A percentile compares a stretch with the other conserved stretches of the same genome.
Conservation (phyloP, 345 rosid species). For the Gossypium thurberi region DNA sequence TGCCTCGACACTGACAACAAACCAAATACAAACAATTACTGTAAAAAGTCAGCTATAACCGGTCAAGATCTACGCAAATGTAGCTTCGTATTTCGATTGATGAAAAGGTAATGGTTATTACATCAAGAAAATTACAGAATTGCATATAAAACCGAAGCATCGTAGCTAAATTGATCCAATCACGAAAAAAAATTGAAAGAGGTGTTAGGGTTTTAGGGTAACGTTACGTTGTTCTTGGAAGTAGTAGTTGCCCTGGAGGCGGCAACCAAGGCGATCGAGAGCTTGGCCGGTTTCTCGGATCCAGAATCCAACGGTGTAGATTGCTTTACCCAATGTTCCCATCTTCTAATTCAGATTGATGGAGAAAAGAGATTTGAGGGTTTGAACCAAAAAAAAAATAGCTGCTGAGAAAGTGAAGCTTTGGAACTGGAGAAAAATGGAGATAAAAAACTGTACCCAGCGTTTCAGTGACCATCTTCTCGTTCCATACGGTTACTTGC, state of each 20-base stretch:
- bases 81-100: neutral
- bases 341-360: neutral
- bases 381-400: too few relatives aligned
- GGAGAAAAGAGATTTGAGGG: neutral
- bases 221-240: neutral
- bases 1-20: slow-evolving; percentile 3
- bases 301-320: neutral
- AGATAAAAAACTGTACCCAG: neutral
- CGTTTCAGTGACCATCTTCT: neutral
- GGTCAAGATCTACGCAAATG: neutral
- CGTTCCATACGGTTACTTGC: neutral
- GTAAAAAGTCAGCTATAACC: neutral
- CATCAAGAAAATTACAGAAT: neutral
- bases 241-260: neutral
- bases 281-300: neutral
- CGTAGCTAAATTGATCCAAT: neutral
- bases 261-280: neutral
- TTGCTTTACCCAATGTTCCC: slow-evolving; percentile 2
- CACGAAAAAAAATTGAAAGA: neutral
- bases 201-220: neutral
- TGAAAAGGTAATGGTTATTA: neutral
- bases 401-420: neutral
- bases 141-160: neutral
- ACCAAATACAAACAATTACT: neutral
- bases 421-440: neutral